phyloP scores from a whole-genome alignment of 305 asterid genomes.

The Fraxinus angustifolia region DNA sequence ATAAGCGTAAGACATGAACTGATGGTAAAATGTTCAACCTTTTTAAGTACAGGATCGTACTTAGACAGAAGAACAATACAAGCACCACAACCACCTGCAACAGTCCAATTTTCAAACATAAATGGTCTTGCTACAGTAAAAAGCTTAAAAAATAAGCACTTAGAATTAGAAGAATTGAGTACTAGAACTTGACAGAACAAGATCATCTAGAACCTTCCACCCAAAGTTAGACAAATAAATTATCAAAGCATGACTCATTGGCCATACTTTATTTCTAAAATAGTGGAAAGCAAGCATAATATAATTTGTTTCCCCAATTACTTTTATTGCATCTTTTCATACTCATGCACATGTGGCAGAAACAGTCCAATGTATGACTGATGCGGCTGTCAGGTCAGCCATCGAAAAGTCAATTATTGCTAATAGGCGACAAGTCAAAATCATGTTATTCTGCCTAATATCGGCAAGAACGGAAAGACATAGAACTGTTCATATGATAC shows the following conservation, averaged over 20 bases:
- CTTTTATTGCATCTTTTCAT: not conserved
- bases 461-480: not conserved
- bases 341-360: not conserved
- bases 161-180: not conserved
- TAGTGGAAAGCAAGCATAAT: not conserved
- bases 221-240: not conserved
- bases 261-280: not conserved
- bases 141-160: not conserved
- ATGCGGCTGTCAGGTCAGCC: not conserved
- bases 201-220: not conserved
- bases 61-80: conserved; percentile 72
- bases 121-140: not conserved
- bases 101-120: not conserved
- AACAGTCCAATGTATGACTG: not conserved
- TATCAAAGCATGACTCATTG: not conserved
- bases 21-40: conserved; percentile 43
- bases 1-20: conserved; percentile 80
- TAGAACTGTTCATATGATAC: not conserved
- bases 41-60: conserved; percentile 40
- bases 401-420: not conserved
- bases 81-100: conserved; percentile 83
- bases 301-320: not conserved
- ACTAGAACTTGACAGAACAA: not conserved
- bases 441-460: not conserved
- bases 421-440: not conserved